Base-by-base conservation (phyloP, 352 stramenopile genomes). In the Bremia lactucae region DNA sequence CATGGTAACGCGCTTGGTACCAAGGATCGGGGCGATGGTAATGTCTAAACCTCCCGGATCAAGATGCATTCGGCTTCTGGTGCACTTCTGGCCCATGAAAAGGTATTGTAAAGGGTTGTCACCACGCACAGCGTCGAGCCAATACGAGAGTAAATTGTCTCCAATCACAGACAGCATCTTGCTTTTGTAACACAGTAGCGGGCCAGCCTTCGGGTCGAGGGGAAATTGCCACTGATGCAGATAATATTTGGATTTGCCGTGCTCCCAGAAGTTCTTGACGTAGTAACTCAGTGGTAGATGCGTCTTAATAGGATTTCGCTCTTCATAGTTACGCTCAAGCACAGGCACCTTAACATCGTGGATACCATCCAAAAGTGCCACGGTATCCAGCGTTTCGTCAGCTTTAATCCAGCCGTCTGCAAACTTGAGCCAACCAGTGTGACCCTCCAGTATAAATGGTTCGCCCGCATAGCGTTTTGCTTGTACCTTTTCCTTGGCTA, bases 201-300 rank as follows among this genome's bases (percentile, higher is more conserved):
- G 92, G 2, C 61, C 60, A 6, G 62, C 75, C 42, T 81, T 82
- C 9, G 70, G 65, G 46, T 62, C 67, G 46, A 96, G 52, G 5
- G 90, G 87, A 59, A 97, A 97, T 54, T 97, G 90, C 90, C 90
- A 97, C 67, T 97, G 90, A 42, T 97, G 90, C 50, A 97, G 60
- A 48, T 97, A 97, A 34, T 95, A 82, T 31, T 85, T 75, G 14
- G 72, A 61, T 33, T 78, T 77, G 38, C 74, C 77, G 21, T 81
- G 73, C 31, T 83, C 68, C 77, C 74, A 90, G 52, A 83, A 84
- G 47, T 85, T 82, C 45, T 81, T 76, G 14, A 90, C 74, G 44
- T 86, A 90, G 42, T 87, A 65, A 41, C 65, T 70, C 24, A 90
- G 55, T 15, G 65, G 44, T 34, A 87, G 22, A 34, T 87, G 59